A percentile compares a stretch with the other conserved stretches of the same genome.
These are phyloP conservation scores for Fusarium tanahbumbuense DNA, from an alignment of 2,329 filamentous ascomycete genomes.

Conservation along the genomic window DNA sequence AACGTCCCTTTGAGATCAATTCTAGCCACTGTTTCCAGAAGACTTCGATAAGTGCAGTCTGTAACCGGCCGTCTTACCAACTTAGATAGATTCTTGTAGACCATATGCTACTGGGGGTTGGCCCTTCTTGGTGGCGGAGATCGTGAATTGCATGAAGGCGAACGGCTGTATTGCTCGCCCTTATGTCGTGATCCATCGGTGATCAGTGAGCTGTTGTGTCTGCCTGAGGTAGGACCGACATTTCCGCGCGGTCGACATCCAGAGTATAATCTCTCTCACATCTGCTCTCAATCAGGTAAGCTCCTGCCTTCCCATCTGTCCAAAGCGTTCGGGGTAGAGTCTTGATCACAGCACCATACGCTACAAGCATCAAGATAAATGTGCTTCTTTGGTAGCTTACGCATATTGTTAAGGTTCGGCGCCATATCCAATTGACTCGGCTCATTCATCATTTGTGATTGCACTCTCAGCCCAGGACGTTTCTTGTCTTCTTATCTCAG, in stretches of 20 bases:
- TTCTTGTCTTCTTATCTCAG: no score
- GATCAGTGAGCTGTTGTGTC: slow-evolving; percentile 51
- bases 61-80: no score
- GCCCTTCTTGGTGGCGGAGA: slow-evolving; percentile 44
- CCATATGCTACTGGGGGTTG: not conserved
- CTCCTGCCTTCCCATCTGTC: no score
- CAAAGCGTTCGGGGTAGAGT: accelerated
- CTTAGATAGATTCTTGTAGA: no score
- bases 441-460: not conserved
- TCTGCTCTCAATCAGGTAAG: no score
- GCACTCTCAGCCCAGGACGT: accelerated
- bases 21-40: no score
- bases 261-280: slow-evolving; percentile 28
- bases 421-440: accelerated
- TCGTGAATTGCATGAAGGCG: slow-evolving; percentile 49
- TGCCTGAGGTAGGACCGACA: slow-evolving; percentile 25
- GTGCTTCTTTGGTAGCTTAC: not conserved
- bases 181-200: slow-evolving; percentile 47
- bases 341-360: accelerated
- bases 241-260: slow-evolving; percentile 40
- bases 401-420: no score
- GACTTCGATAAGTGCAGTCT: no score
- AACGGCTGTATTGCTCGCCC: slow-evolving; percentile 43
- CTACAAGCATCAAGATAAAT: accelerated
- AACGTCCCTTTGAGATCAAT: no score